Percentiles rank a stretch among this genome's conserved stretches.
Conservation (phyloP, 352 stramenopile genomes). For the Phytophthora vignae region DNA sequence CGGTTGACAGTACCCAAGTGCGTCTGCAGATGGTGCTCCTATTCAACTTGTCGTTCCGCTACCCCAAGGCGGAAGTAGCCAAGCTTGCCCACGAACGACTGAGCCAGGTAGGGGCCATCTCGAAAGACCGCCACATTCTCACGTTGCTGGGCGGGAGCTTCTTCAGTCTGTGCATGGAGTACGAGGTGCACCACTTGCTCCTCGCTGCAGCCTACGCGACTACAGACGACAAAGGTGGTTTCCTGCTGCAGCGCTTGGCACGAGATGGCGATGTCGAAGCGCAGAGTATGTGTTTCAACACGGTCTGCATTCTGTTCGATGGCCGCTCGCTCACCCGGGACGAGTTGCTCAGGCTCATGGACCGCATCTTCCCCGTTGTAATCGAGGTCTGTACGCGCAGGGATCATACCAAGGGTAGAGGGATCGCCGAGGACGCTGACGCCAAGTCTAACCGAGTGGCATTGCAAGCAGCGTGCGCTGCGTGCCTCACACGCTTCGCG, state of each 20-base stretch:
- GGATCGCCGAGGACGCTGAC: constrained; percentile 3
- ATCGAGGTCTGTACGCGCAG: constrained; percentile 48
- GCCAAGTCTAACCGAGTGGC: constrained; percentile 6
- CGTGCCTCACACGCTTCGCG: constrained; percentile 76
- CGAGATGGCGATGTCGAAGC: constrained; percentile 42
- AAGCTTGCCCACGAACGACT: constrained; percentile 45
- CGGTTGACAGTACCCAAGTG: constrained; percentile 49
- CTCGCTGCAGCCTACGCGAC: constrained; percentile 31
- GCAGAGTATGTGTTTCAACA: constrained; percentile 65
- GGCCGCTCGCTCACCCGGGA: constrained; percentile 47
- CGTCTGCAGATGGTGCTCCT: constrained; percentile 75
- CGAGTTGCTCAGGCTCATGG: constrained; percentile 52
- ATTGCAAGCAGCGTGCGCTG: constrained; percentile 58
- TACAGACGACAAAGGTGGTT: constrained; percentile 26
- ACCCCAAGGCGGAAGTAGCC: constrained; percentile 63
- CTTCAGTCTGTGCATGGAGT: constrained; percentile 77
- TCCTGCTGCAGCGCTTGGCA: constrained; percentile 51
- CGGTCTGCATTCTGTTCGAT: constrained; percentile 75
- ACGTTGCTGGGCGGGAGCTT: constrained; percentile 56
- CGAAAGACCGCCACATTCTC: constrained; percentile 32
- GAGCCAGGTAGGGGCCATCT: constrained; percentile 39
- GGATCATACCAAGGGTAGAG: not conserved
- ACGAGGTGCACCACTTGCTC: constrained; percentile 60
- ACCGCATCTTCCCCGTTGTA: constrained; percentile 53
- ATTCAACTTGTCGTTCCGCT: constrained; percentile 81